Evolutionary conservation across 257 asterid species (phyloP), one percentile per base, ranked within the genome.

Genomic region (Ligustrum vulgare): DNA sequence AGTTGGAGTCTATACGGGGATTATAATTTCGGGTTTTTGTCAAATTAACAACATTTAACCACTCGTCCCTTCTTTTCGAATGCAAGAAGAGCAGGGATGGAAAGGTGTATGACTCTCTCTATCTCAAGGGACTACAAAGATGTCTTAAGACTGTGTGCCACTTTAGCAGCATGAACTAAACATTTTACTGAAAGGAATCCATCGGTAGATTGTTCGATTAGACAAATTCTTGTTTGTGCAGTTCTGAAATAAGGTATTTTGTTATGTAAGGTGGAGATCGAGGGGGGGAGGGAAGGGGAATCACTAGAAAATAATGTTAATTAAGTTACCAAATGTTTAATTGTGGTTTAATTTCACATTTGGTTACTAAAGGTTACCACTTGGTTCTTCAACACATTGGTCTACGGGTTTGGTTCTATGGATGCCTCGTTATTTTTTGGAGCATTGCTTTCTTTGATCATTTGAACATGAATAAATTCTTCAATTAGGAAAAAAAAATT

Each of bases 91-190:
- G 23, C 25, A 51, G 62, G 4, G 62, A 51, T 51, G 62, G 62
- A n/a, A 51, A 51, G 4, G 62, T 15, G 8, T 51, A 51, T 16
- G 62, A 51, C 4, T 51, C 62, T 51, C 18, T 51, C 23, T 11
- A 51, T 51, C 62, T 51, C 62, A 16, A 51, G 62, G 16, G 62
- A 51, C 62, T 51, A 51, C 62, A 51, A n/a, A 16, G 62, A 74
- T 79, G 89, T 87, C 35, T 74, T 89, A 58, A 58, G 90, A 91
- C 8, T 89, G 91, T 81, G 94, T 87, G 22, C 80, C 49, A 89
- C 90, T 2, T 73, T 67, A 20, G 86, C 86, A 32, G 45, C 81
- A 33, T 82, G 28, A 72, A 72, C 25, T 28, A 20, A 49, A 16
- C 7, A n/a, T 54, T 28, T 20, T 34, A 51, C 23, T 16, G 25